Evolutionary conservation across 129 eudicot species (phyloP).

Genomic region (Lactuca saligna): DNA sequence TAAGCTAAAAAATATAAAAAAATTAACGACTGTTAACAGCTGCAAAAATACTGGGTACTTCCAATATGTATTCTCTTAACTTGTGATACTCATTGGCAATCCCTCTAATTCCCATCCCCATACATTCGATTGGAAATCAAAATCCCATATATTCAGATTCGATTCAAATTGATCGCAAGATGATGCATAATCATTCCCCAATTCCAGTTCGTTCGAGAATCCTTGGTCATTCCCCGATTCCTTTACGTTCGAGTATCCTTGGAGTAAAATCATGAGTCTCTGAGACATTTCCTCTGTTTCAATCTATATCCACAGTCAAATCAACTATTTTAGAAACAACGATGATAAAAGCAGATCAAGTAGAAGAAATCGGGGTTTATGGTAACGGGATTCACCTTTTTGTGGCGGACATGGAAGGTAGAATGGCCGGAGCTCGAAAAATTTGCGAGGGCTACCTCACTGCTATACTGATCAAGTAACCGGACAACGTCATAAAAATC

Average conservation of each 20-base stretch:
- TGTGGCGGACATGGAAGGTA: constrained; percentile 40
- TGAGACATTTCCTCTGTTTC: constrained; percentile 20
- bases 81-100: background rate
- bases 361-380: background rate
- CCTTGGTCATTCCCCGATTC: constrained; percentile 25
- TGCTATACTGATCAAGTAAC: constrained; percentile 34
- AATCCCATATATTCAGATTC: constrained; percentile 35
- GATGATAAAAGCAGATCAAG: background rate
- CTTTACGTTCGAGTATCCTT: constrained; percentile 21
- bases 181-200: constrained; percentile 8
- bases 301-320: constrained; percentile 9
- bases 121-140: constrained; percentile 31
- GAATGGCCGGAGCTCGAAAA: constrained; percentile 42
- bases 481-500: constrained; percentile 35
- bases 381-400: constrained; percentile 32
- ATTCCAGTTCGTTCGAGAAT: constrained; percentile 11
- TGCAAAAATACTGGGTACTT: no score
- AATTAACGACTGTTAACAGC: no score
- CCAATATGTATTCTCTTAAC: background rate
- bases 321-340: background rate
- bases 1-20: background rate
- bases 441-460: constrained; percentile 46
- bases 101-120: constrained; percentile 27
- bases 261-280: constrained; percentile 34
- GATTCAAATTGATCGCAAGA: constrained; percentile 13